Conservation (phyloP, 177 flowering plant genomes). For the Vitis hybrid region DNA sequence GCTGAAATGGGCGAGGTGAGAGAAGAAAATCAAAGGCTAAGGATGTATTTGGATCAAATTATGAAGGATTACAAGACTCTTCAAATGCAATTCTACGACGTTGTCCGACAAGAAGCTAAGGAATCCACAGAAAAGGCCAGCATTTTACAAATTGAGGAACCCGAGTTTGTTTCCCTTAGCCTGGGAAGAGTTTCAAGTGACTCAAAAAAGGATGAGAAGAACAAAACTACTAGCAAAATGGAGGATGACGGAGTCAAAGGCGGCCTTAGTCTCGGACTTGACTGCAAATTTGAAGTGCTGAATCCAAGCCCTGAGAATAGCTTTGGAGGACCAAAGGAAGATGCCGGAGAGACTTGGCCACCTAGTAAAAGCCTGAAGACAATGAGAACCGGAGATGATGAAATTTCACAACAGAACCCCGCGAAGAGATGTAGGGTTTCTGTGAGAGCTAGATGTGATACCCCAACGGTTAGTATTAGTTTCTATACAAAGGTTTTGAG, state of each 20-base stretch:
- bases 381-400: slow-evolving; percentile 48
- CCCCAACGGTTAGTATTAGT: slow-evolving; percentile 73
- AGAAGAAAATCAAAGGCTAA: slow-evolving; percentile 63
- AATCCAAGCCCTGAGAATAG: slow-evolving; percentile 31
- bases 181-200: slow-evolving; percentile 41
- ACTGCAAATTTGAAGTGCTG: slow-evolving; percentile 29
- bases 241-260: slow-evolving; percentile 14
- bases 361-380: slow-evolving; percentile 32
- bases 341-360: slow-evolving; percentile 34
- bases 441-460: slow-evolving; percentile 89
- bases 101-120: slow-evolving; percentile 29
- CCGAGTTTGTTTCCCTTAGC: slow-evolving; percentile 50
- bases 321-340: slow-evolving; percentile 34
- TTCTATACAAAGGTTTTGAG: no score
- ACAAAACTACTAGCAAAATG: slow-evolving; percentile 7
- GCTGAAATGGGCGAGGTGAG: slow-evolving; percentile 61
- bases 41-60: slow-evolving; percentile 33
- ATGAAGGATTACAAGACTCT: slow-evolving; percentile 49
- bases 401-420: slow-evolving; percentile 49
- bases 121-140: neutral
- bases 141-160: slow-evolving; percentile 21
- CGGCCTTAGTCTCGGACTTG: slow-evolving; percentile 38
- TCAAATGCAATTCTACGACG: slow-evolving; percentile 39
- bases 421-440: slow-evolving; percentile 90
- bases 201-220: slow-evolving; percentile 22